These are phyloP conservation scores for Haplosporangium sp. DNA, from an alignment of 371 early-diverging fungal genomes.

Conservation along the genomic window DNA sequence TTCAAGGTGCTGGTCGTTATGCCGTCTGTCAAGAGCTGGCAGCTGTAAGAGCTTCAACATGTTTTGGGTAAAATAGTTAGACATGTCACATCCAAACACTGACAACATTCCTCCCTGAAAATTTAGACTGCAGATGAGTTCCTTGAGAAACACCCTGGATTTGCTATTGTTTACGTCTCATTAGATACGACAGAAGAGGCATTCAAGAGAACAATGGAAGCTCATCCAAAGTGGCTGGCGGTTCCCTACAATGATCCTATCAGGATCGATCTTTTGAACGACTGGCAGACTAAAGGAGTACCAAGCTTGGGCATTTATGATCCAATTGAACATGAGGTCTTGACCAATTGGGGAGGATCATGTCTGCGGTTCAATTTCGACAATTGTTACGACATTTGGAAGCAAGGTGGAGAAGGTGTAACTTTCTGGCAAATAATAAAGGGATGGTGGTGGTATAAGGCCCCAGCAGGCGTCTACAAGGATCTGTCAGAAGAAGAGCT, in stretches of 20 bases:
- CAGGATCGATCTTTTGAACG: conserved; percentile 38
- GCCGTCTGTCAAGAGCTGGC: conserved; percentile 50
- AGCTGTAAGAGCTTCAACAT: conserved; percentile 8
- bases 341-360: conserved; percentile 55
- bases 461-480: conserved; percentile 32
- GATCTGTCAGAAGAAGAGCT: conserved; percentile 44
- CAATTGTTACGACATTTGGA: conserved; percentile 42
- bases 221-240: conserved; percentile 50
- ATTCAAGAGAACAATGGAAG: conserved; percentile 36
- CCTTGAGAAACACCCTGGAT: conserved; percentile 37
- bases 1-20: conserved; percentile 43
- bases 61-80: no score
- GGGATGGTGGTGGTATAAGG: conserved; percentile 47
- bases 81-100: not conserved
- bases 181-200: conserved; percentile 25
- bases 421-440: conserved; percentile 36
- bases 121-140: conserved; percentile 34
- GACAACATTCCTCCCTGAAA: not conserved
- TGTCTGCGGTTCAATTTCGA: conserved; percentile 49
- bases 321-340: conserved; percentile 41
- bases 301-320: conserved; percentile 48
- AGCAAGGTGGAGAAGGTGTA: conserved; percentile 33
- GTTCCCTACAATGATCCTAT: conserved; percentile 43
- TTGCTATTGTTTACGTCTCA: conserved; percentile 41
- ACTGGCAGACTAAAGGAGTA: conserved; percentile 45